These are phyloP conservation scores for Mentha longifolia DNA, from an alignment of 257 asterid species.

Conservation along the genomic window DNA sequence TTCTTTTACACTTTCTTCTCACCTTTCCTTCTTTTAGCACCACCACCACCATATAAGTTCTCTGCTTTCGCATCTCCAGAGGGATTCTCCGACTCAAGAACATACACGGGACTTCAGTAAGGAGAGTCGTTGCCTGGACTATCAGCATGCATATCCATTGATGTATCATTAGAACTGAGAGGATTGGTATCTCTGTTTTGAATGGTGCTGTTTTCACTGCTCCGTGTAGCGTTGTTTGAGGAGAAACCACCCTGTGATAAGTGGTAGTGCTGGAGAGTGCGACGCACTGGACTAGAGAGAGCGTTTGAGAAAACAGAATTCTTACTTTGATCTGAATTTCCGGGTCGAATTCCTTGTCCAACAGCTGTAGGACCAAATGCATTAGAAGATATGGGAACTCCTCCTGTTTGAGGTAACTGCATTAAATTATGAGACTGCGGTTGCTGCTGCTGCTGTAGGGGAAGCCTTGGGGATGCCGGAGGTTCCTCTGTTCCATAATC, in stretches of 20 bases:
- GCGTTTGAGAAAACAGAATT: slow-evolving; percentile 64
- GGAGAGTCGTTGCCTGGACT: slow-evolving; percentile 67
- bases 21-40: slow-evolving; percentile 2
- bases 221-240: slow-evolving; percentile 39
- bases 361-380: slow-evolving; percentile 46
- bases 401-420: slow-evolving; percentile 46
- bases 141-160: slow-evolving; percentile 72
- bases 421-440: slow-evolving; percentile 36
- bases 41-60: slow-evolving; percentile 21
- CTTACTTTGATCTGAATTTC: slow-evolving; percentile 49
- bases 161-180: slow-evolving; percentile 55
- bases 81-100: slow-evolving; percentile 13
- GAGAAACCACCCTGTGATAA: too few relatives aligned
- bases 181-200: slow-evolving; percentile 49
- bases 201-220: slow-evolving; percentile 42
- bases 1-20: slow-evolving; percentile 19
- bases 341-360: slow-evolving; percentile 52
- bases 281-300: slow-evolving; percentile 65
- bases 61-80: neutral
- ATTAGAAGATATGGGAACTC: slow-evolving; percentile 45
- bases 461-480: slow-evolving; percentile 55
- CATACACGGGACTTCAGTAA: slow-evolving; percentile 35
- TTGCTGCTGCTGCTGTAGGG: slow-evolving; percentile 46
- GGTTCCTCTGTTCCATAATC: slow-evolving; percentile 61
- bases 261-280: slow-evolving; percentile 65